These are phyloP conservation scores for Pichia exigua DNA, from an alignment of 805 yeast species.

Conservation along the genomic window DNA sequence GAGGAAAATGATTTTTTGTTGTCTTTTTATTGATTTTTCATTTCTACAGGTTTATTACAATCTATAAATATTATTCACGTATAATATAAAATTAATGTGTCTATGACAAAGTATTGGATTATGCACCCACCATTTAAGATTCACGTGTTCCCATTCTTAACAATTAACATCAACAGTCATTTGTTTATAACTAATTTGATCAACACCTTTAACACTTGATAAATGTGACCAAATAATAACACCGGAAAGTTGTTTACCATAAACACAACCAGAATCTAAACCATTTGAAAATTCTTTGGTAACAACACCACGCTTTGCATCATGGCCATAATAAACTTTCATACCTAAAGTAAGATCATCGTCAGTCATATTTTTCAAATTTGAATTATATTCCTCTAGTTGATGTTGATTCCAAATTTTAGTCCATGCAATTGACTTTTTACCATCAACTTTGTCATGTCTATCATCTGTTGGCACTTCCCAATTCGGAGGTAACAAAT, in stretches of 20 bases:
- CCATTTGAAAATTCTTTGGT: slow-evolving; percentile 65
- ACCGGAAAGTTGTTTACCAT: slow-evolving; percentile 65
- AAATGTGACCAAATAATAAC: slow-evolving; percentile 39
- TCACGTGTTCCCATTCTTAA: background rate
- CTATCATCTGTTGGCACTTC: slow-evolving; percentile 44
- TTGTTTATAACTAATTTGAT: slow-evolving; percentile 20
- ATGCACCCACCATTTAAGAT: too few relatives aligned
- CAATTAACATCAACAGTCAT: slow-evolving; percentile 25
- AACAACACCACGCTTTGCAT: slow-evolving; percentile 70
- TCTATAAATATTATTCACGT: background rate
- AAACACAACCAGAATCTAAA: slow-evolving; percentile 74
- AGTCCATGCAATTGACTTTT: slow-evolving; percentile 27
- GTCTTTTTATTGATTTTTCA: background rate
- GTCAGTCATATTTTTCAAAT: slow-evolving; percentile 4
- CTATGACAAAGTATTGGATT: too few relatives aligned
- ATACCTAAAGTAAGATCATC: slow-evolving; percentile 19
- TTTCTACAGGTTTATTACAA: background rate
- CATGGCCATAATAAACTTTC: slow-evolving; percentile 79
- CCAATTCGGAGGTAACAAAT: slow-evolving; percentile 58
- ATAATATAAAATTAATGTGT: too few relatives aligned
- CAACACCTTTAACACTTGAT: slow-evolving; percentile 6
- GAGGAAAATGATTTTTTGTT: background rate
- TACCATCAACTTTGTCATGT: slow-evolving; percentile 22
- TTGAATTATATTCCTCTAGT: slow-evolving; percentile 6
- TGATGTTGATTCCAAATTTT: slow-evolving; percentile 27